Percentiles rank a stretch among this genome's conserved stretches.
Conservation (phyloP, 352 stramenopile species). For the Globisporangium acanthophoron region DNA sequence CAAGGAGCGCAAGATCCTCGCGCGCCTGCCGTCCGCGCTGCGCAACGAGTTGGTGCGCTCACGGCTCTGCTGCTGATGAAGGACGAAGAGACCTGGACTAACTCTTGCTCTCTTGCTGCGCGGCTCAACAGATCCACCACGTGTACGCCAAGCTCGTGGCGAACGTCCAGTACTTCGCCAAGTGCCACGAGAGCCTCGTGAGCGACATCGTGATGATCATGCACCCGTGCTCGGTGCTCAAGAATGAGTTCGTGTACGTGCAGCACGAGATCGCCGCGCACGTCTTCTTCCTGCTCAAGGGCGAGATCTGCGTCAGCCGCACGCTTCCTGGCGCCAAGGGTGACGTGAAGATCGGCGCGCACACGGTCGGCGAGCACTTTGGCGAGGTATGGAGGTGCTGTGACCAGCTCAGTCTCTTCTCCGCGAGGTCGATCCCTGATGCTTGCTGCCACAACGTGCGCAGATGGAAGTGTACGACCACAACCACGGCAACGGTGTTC, state of each 20-base stretch:
- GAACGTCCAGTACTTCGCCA: constrained; percentile 61
- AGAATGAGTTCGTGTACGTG: constrained; percentile 74
- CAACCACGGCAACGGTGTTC: constrained; percentile 72
- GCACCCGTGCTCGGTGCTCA: constrained; percentile 66
- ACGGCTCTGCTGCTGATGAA: neutral
- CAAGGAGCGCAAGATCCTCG: constrained; percentile 61
- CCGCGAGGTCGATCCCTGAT: neutral
- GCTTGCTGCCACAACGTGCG: too few species aligned
- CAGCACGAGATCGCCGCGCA: constrained; percentile 82
- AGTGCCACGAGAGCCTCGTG: constrained; percentile 76
- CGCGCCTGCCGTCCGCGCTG: constrained; percentile 59
- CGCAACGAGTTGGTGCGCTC: constrained; percentile 71
- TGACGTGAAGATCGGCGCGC: constrained; percentile 40
- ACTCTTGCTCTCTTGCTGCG: neutral
- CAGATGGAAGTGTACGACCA: constrained; percentile 81
- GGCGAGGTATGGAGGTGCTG: constrained; percentile 40
- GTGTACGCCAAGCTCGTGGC: constrained; percentile 63
- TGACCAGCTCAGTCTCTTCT: neutral
- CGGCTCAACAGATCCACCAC: constrained; percentile 54
- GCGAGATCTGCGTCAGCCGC: constrained; percentile 62
- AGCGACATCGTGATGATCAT: constrained; percentile 84
- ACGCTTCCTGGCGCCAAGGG: constrained; percentile 30
- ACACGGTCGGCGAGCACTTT: constrained; percentile 66
- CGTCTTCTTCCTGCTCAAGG: constrained; percentile 81
- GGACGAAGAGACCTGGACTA: neutral